Evolutionary conservation across 192 early-diverging fungal species (phyloP).

Genomic region (Linnemannia hyalina): DNA sequence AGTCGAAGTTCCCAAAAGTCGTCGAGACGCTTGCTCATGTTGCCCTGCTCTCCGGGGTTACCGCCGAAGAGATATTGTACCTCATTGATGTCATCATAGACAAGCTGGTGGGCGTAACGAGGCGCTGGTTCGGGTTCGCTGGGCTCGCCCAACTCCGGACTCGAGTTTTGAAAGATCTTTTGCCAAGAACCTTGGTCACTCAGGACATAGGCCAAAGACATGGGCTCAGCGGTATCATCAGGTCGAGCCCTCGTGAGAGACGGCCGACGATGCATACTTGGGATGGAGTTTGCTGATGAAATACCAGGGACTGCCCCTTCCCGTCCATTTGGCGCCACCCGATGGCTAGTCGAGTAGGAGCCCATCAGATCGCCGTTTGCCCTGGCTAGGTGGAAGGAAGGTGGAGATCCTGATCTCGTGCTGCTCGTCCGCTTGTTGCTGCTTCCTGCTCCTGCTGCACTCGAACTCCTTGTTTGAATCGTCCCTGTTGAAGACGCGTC

Average conservation of each 20-base stretch:
- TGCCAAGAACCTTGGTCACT: slow-evolving; percentile 56
- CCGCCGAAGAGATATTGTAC: slow-evolving; percentile 95
- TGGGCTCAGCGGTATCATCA: slow-evolving; percentile 13
- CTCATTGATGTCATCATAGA: slow-evolving; percentile 79
- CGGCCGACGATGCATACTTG: not conserved
- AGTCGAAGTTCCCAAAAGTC: slow-evolving; percentile 88
- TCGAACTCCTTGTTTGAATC: slow-evolving; percentile 18
- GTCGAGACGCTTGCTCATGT: slow-evolving; percentile 75
- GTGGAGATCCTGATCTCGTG: slow-evolving; percentile 20
- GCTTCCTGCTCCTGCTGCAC: not conserved
- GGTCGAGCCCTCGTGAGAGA: not conserved
- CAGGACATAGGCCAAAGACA: slow-evolving; percentile 48
- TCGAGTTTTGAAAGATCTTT: slow-evolving; percentile 56
- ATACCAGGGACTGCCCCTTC: slow-evolving; percentile 28
- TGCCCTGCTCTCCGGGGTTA: slow-evolving; percentile 81
- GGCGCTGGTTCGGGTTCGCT: slow-evolving; percentile 75
- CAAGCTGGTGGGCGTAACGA: slow-evolving; percentile 94
- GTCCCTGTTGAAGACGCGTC: not conserved
- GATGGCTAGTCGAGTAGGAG: slow-evolving; percentile 3
- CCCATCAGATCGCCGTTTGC: not conserved
- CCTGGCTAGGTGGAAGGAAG: not conserved
- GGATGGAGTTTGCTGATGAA: not conserved
- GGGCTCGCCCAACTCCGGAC: slow-evolving; percentile 27
- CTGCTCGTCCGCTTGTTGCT: slow-evolving; percentile 9
- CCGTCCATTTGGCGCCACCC: slow-evolving; percentile 18